Evolutionary conservation across 129 eudicot species (phyloP), one percentile per base, ranked within the genome.

Genomic region (Glebionis coronaria): DNA sequence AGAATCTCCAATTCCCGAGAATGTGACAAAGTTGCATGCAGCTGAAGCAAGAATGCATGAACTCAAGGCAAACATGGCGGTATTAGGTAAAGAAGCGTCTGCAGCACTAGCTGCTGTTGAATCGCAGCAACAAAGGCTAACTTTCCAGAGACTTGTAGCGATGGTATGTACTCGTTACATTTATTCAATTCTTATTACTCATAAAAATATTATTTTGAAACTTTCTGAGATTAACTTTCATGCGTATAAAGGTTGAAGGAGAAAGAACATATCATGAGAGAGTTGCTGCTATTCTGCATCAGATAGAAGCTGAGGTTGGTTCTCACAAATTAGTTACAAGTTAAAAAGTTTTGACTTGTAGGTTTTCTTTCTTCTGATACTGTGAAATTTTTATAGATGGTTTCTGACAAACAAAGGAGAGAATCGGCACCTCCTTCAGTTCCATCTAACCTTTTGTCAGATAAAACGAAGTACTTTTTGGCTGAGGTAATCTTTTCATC

Each of bases 391-490:
- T 69, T 70, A 55, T 64, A 94, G 99, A 80, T 94, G 85, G 95
- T 94, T n/a, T 94, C 97, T 5, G 99, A 94, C 79, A 94, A 90
- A 81, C 99, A 94, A 71, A 83, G 89, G 78, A 87, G 92, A 90
- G 99, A 94, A 81, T 82, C 97, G 40, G 90, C 97, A 64, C 99
- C 97, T 56, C 99, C 99, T 35, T 81, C 76, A 42, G 66, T 80
- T 47, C 88, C 99, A 61, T 65, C 90, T 61, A 83, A 72, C 65
- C 94, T 74, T 62, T 53, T 57, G 44, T 85, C 95, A 18, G 91
- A 82, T 27, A 94, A 83, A 66, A 89, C 92, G 0, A 86, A 87
- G 82, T 94, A 94, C 79, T 94, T 85, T 88, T 69, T 94, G 81
- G 97, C 97, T 8, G 74, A 85, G 95, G 99, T 93, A 68, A 89